Evolutionary conservation across 2,329 filamentous ascomycete species (phyloP).

Genomic region (Sarocladiaceae sp.): DNA sequence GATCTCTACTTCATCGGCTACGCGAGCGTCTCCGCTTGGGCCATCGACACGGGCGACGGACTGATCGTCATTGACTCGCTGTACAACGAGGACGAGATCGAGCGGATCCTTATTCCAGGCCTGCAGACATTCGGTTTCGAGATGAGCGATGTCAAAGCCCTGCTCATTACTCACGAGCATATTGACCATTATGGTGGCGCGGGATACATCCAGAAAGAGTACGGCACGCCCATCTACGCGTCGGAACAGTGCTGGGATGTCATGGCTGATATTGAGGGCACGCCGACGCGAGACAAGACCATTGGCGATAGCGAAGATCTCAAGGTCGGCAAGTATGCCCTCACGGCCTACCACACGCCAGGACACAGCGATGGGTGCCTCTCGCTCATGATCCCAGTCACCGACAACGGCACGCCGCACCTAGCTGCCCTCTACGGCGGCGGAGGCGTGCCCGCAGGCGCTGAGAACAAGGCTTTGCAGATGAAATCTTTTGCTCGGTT

Average conservation of each 20-base stretch:
- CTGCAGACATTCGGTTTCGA: constrained; percentile 16
- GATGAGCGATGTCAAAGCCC: constrained; percentile 20
- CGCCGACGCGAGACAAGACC: constrained; percentile 11
- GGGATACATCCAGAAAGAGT: constrained; percentile 18
- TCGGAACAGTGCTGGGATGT: constrained; percentile 13
- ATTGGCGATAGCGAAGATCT: constrained; percentile 14
- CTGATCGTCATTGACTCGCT: constrained; percentile 19
- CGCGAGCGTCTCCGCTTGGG: constrained; percentile 19
- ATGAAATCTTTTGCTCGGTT: constrained; percentile 16
- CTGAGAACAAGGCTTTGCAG: constrained; percentile 15
- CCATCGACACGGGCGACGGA: constrained; percentile 20
- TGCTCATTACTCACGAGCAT: constrained; percentile 23
- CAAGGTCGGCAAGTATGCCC: constrained; percentile 17
- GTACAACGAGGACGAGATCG: constrained; percentile 15
- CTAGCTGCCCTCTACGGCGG: constrained; percentile 19
- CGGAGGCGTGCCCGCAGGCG: constrained; percentile 14
- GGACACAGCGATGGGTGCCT: constrained; percentile 19
- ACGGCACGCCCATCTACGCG: constrained; percentile 14
- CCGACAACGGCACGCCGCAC: constrained; percentile 15
- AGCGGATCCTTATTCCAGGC: constrained; percentile 15
- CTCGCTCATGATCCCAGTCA: constrained; percentile 17
- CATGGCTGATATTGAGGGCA: constrained; percentile 9
- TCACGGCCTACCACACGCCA: constrained; percentile 15
- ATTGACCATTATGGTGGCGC: constrained; percentile 22
- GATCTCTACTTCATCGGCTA: constrained; percentile 18